Evolutionary conservation across 2,329 filamentous ascomycete genomes (phyloP).

Genomic region (Aspergillus candidus): DNA sequence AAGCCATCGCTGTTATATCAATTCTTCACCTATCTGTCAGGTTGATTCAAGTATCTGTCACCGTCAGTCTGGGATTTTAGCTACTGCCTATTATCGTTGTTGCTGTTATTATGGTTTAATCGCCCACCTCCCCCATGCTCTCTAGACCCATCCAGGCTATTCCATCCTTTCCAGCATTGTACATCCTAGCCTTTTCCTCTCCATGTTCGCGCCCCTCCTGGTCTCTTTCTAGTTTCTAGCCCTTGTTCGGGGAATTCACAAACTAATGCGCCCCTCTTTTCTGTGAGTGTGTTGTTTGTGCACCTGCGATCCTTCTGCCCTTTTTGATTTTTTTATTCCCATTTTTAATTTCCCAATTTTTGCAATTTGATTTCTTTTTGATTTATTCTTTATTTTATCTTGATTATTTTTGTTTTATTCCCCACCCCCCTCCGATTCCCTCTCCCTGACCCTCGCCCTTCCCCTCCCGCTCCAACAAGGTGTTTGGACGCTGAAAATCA

Average conservation of each 20-base stretch:
- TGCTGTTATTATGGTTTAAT: no score
- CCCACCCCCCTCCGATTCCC: no score
- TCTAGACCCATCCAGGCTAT: slow-evolving; percentile 10
- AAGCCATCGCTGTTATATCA: no score
- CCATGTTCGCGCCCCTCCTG: slow-evolving; percentile 9
- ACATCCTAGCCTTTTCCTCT: slow-evolving; percentile 11
- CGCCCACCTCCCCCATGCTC: slow-evolving; percentile 9
- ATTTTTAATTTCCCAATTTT: no score
- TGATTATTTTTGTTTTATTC: background rate
- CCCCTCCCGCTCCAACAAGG: slow-evolving; percentile 1
- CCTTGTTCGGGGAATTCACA: slow-evolving; percentile 10
- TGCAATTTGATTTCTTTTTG: no score
- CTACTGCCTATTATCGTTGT: no score
- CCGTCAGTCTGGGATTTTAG: no score
- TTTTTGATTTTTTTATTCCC: background rate
- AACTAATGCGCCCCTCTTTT: slow-evolving; percentile 11
- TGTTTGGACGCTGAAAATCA: slow-evolving; percentile 16
- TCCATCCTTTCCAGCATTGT: slow-evolving; percentile 11
- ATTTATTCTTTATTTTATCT: no score
- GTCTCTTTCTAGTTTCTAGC: slow-evolving; percentile 4
- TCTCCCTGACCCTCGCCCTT: no score
- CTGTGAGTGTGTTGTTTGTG: slow-evolving; percentile 8
- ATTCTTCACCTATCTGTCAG: no score
- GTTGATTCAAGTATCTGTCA: background rate
- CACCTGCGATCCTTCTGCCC: slow-evolving; percentile 11